These are phyloP conservation scores for Suhomyces ambrosiae DNA, from an alignment of 1,139 yeast genomes.

Conservation along the genomic window DNA sequence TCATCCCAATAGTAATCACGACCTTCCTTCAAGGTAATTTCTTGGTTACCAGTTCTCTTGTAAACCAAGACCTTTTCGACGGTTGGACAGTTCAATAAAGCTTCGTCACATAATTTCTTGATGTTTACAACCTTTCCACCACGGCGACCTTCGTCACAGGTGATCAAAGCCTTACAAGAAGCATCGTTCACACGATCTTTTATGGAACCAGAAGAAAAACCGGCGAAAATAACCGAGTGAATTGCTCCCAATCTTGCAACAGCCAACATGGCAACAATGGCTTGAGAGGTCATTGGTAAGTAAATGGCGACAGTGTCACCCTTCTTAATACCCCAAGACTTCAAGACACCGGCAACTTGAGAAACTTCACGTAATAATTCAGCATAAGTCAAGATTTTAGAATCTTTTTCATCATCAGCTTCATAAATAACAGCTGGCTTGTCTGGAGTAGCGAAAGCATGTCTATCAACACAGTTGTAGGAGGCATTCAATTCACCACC, in stretches of 20 bases:
- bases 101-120: constrained; percentile 94
- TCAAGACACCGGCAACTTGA: constrained; percentile 83
- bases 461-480: constrained; percentile 96
- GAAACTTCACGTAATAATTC: constrained; percentile 87
- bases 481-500: constrained; percentile 94
- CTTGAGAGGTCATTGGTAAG: constrained; percentile 97
- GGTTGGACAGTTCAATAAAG: constrained; percentile 72
- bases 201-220: constrained; percentile 92
- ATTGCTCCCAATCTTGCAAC: constrained; percentile 94
- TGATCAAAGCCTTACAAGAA: constrained; percentile 82
- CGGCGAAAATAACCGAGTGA: constrained; percentile 96
- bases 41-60: constrained; percentile 78
- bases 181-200: constrained; percentile 92
- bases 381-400: constrained; percentile 74
- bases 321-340: constrained; percentile 83
- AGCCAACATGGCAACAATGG: constrained; percentile 91
- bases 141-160: constrained; percentile 95
- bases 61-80: constrained; percentile 84
- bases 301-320: constrained; percentile 98
- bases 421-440: constrained; percentile 91
- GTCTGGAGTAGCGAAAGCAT: constrained; percentile 83
- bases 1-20: constrained; percentile 96
- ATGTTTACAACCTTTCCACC: constrained; percentile 93
- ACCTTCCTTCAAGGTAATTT: constrained; percentile 69
- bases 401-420: constrained; percentile 88